Conservation (phyloP, 73 alveolate species). For the Paramecium primaurelia region DNA sequence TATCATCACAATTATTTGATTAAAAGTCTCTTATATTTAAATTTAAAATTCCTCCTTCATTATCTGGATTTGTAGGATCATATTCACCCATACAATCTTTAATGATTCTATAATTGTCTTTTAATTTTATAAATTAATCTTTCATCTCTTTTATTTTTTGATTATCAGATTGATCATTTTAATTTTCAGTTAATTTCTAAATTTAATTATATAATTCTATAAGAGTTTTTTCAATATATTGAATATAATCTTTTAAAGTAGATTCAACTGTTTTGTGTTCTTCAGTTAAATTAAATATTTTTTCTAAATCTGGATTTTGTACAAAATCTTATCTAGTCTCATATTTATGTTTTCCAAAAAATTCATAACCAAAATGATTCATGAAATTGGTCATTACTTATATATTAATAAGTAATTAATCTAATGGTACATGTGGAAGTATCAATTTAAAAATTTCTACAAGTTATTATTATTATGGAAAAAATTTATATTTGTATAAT, state of each 20-base stretch:
- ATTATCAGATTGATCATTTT: neutral
- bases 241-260: neutral
- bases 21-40: neutral
- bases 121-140: neutral
- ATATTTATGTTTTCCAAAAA: neutral
- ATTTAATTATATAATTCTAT: neutral
- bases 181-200: neutral
- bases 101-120: slow-evolving; percentile 2
- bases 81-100: slow-evolving; percentile 37
- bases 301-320: neutral
- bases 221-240: neutral
- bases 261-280: neutral
- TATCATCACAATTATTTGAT: neutral
- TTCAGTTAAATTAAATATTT: neutral
- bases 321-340: neutral
- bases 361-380: slow-evolving; percentile 11
- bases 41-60: slow-evolving; percentile 17
- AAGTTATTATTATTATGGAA: neutral
- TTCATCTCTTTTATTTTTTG: neutral
- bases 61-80: slow-evolving; percentile 17
- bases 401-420: neutral
- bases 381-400: neutral
- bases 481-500: neutral
- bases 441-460: neutral
- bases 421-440: neutral